A percentile compares a stretch with the other conserved stretches of the same genome.
These are phyloP conservation scores for Lipomyces yamadae DNA, from an alignment of 805 yeast species.

Conservation along the genomic window DNA sequence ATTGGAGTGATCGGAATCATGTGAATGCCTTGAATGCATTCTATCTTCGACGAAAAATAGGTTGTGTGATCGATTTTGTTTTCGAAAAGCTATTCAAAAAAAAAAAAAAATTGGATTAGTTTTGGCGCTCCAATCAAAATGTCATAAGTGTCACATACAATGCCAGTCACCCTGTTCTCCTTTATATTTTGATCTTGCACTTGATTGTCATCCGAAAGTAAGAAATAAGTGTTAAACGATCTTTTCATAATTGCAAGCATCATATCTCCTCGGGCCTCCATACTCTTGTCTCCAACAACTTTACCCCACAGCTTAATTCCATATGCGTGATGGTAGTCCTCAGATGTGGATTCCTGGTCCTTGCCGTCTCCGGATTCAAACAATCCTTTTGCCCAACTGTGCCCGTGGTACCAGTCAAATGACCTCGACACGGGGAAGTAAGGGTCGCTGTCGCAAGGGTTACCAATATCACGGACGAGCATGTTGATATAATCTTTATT, in stretches of 20 bases:
- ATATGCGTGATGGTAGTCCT: slow-evolving; percentile 71
- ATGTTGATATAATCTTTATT: slow-evolving; percentile 63
- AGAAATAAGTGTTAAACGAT: slow-evolving; percentile 61
- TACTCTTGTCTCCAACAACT: slow-evolving; percentile 55
- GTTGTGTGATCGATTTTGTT: slow-evolving; percentile 76
- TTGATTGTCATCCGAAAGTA: slow-evolving; percentile 54
- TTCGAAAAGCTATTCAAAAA: slow-evolving; percentile 53
- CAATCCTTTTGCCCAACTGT: slow-evolving; percentile 75
- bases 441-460: slow-evolving; percentile 58
- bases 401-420: slow-evolving; percentile 77
- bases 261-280: slow-evolving; percentile 62
- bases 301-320: slow-evolving; percentile 73
- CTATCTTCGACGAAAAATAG: slow-evolving; percentile 64
- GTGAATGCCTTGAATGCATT: slow-evolving; percentile 77
- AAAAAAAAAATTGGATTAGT: too few relatives aligned
- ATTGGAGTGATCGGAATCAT: slow-evolving; percentile 75
- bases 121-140: too few relatives aligned
- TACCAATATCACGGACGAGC: slow-evolving; percentile 69
- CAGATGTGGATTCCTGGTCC: slow-evolving; percentile 73
- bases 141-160: slow-evolving; percentile 40
- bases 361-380: slow-evolving; percentile 68
- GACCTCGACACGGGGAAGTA: slow-evolving; percentile 68
- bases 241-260: slow-evolving; percentile 62
- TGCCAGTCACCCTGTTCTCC: slow-evolving; percentile 69
- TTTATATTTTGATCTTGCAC: slow-evolving; percentile 58